Evolutionary conservation across 2,329 filamentous ascomycete genomes (phyloP).

Genomic region (Chaetomium strumarium): DNA sequence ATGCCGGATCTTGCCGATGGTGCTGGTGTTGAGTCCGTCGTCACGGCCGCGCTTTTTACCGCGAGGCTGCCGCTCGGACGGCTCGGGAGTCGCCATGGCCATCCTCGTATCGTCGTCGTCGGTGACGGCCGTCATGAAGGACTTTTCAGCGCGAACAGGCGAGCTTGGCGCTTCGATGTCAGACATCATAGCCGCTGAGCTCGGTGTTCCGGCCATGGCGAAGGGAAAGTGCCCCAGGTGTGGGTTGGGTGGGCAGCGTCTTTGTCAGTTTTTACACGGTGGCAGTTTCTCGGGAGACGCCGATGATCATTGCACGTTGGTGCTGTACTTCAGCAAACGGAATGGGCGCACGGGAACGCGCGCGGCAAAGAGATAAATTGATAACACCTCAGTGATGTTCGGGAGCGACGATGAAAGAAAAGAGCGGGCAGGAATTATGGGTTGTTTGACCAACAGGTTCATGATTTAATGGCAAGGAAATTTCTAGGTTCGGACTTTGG

Average conservation of each 20-base stretch:
- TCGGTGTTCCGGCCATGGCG: constrained; percentile 23
- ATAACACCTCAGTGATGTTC: constrained; percentile 4
- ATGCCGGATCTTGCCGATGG: constrained; percentile 68
- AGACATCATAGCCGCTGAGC: constrained; percentile 32
- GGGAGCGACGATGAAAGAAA: background rate
- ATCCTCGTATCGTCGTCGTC: constrained; percentile 42
- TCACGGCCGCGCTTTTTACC: constrained; percentile 31
- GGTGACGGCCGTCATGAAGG: constrained; percentile 41
- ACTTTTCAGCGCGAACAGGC: constrained; percentile 40
- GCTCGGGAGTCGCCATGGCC: constrained; percentile 40
- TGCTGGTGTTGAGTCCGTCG: constrained; percentile 29
- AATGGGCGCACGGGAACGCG: background rate
- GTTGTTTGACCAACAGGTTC: background rate
- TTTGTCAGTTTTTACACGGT: background rate
- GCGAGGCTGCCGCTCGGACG: constrained; percentile 27
- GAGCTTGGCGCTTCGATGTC: constrained; percentile 44
- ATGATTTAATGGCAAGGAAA: background rate
- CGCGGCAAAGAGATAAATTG: background rate
- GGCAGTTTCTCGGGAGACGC: background rate
- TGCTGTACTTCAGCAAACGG: background rate
- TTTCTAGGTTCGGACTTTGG: constrained; percentile 14
- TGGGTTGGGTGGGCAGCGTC: background rate
- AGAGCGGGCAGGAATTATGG: constrained; percentile 1
- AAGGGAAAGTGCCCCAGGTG: background rate
- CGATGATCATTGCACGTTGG: background rate